phyloP scores from a whole-genome alignment of 106 monocot genomes.

The Xerophyta viscosa region DNA sequence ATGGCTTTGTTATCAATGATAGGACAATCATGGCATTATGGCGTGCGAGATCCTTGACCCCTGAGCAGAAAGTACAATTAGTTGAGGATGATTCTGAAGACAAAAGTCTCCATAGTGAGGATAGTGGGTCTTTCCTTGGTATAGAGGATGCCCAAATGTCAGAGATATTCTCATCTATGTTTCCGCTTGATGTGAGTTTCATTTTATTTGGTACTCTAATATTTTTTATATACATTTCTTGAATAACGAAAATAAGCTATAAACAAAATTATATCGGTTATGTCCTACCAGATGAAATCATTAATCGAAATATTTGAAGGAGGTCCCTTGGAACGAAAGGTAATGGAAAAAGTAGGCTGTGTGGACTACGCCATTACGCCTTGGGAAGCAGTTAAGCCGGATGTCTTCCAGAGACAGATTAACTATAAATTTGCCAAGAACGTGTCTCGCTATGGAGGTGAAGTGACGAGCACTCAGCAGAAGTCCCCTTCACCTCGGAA shows the following conservation, averaged over 20 bases:
- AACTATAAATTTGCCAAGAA: slow-evolving; percentile 23
- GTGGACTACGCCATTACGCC: slow-evolving; percentile 16
- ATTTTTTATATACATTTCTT: neutral
- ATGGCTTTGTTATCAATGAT: too few species aligned
- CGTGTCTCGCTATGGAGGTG: slow-evolving; percentile 17
- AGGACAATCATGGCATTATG: slow-evolving; percentile 49
- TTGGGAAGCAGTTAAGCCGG: slow-evolving; percentile 27
- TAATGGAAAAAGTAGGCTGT: slow-evolving; percentile 39
- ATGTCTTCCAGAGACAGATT: slow-evolving; percentile 22
- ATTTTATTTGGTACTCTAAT: neutral
- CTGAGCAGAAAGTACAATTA: slow-evolving; percentile 28
- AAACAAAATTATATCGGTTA: neutral
- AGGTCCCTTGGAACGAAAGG: slow-evolving; percentile 27
- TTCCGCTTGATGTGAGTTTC: slow-evolving; percentile 22
- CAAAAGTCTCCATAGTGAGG: slow-evolving; percentile 24
- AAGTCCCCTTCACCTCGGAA: slow-evolving; percentile 1
- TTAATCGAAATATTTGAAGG: slow-evolving; percentile 38
- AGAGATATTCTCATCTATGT: slow-evolving; percentile 26
- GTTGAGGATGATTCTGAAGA: slow-evolving; percentile 34
- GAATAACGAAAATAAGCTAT: neutral
- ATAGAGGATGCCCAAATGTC: slow-evolving; percentile 26
- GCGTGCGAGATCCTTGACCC: slow-evolving; percentile 28
- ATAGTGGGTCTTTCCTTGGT: slow-evolving; percentile 21
- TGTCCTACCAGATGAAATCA: slow-evolving; percentile 13
- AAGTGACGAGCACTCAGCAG: slow-evolving; percentile 12